Conservation (phyloP, 2,329 filamentous ascomycete genomes). For the Calonectria ilicicola region DNA sequence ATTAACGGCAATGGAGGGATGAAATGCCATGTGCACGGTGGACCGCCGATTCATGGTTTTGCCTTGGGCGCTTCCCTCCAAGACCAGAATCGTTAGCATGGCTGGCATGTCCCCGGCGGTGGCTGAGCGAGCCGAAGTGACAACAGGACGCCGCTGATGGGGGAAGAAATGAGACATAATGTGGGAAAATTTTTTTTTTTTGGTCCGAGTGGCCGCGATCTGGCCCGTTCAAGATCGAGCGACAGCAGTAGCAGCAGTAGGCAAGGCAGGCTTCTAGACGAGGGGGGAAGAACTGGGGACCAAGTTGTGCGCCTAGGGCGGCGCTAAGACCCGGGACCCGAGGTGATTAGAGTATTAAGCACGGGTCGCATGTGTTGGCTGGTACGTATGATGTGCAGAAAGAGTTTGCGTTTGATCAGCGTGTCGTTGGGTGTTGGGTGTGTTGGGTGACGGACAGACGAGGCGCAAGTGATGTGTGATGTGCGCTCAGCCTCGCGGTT, state of each 20-base stretch:
- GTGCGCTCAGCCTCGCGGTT: conserved; percentile 16
- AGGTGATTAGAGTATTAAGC: not conserved
- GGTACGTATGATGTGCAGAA: conserved; percentile 6
- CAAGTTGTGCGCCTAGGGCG: not conserved
- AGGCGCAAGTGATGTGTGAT: no score
- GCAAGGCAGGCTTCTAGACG: not conserved
- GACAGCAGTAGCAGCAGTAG: no score
- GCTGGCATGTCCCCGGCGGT: not conserved
- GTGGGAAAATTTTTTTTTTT: not conserved
- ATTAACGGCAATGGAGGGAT: not conserved
- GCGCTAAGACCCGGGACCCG: not conserved
- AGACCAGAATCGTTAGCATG: not conserved
- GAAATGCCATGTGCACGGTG: not conserved
- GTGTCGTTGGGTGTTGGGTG: not conserved
- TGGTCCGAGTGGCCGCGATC: not conserved
- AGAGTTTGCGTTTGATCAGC: not conserved
- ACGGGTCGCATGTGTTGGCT: not conserved
- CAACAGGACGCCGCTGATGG: not conserved
- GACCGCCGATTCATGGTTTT: not conserved
- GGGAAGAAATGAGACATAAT: not conserved
- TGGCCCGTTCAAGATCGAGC: not conserved
- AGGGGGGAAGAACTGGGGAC: not conserved
- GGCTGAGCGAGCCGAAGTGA: not conserved
- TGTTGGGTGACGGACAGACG: no score
- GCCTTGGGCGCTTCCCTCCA: not conserved